phyloP scores from a whole-genome alignment of 805 yeast species.

The Ogataea henricii region DNA sequence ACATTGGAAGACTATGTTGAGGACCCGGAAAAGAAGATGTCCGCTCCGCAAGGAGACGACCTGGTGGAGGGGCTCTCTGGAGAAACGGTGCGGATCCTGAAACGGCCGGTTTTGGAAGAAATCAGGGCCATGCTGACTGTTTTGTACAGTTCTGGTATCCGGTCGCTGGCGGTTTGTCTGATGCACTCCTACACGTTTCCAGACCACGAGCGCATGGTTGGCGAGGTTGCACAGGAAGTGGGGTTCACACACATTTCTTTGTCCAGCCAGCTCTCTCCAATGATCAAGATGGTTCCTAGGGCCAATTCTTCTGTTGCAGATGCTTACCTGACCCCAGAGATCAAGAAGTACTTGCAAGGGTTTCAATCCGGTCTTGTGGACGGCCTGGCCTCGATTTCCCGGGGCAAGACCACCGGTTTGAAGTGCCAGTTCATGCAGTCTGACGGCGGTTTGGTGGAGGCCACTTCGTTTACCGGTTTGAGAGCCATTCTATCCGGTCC shows the following conservation, averaged over 20 bases:
- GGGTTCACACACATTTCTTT: constrained; percentile 73
- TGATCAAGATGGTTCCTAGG: constrained; percentile 75
- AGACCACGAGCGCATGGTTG: constrained; percentile 64
- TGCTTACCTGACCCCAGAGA: constrained; percentile 81
- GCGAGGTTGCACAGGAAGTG: constrained; percentile 56
- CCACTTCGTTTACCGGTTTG: constrained; percentile 80
- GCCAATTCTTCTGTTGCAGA: constrained; percentile 83
- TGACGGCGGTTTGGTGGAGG: constrained; percentile 92
- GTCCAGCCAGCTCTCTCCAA: constrained; percentile 70
- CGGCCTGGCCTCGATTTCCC: constrained; percentile 42
- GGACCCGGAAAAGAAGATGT: constrained; percentile 50
- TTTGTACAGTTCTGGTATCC: constrained; percentile 57
- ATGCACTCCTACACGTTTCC: constrained; percentile 75
- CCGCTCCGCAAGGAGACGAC: constrained; percentile 33
- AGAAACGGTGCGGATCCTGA: constrained; percentile 61
- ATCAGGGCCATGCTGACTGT: constrained; percentile 44
- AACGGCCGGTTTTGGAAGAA: constrained; percentile 48
- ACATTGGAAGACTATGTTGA: constrained; percentile 81
- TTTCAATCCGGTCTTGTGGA: constrained; percentile 63
- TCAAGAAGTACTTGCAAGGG: constrained; percentile 60
- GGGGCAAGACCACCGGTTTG: constrained; percentile 43
- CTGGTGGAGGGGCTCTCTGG: constrained; percentile 64
- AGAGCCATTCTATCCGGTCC: constrained; percentile 93
- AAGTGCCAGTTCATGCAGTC: constrained; percentile 89
- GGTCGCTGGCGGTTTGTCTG: constrained; percentile 70